These are phyloP conservation scores for Talaromyces wortmannii DNA, from an alignment of 495 filamentous ascomycete species.

Conservation along the genomic window DNA sequence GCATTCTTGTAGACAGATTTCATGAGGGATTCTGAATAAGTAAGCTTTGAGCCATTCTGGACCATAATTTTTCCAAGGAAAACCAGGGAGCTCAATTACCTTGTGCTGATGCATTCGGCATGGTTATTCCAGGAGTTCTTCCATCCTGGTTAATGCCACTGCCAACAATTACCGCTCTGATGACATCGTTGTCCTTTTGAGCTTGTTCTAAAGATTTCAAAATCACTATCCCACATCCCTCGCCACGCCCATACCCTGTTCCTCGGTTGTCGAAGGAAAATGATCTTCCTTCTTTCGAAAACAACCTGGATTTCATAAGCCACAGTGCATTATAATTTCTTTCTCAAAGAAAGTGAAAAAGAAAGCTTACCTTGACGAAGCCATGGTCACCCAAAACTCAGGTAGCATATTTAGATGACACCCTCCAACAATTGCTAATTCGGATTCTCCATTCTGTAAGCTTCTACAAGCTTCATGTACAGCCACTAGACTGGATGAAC, in stretches of 20 bases:
- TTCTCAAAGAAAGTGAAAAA: too few species aligned
- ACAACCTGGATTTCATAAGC: slow-evolving; percentile 9
- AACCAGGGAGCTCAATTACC: not conserved
- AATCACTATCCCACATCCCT: slow-evolving; percentile 32
- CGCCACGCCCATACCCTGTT: slow-evolving; percentile 39
- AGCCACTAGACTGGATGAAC: slow-evolving; percentile 35
- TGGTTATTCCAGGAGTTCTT: slow-evolving; percentile 30
- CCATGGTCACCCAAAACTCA: not conserved
- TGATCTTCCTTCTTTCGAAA: slow-evolving; percentile 15
- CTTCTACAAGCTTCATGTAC: slow-evolving; percentile 33
- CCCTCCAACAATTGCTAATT: slow-evolving; percentile 41
- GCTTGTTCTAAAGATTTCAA: slow-evolving; percentile 34
- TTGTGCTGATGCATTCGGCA: slow-evolving; percentile 29
- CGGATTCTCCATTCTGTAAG: slow-evolving; percentile 28
- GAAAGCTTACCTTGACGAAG: not conserved
- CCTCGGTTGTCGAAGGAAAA: slow-evolving; percentile 21
- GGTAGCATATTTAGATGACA: slow-evolving; percentile 13
- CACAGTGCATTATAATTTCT: not conserved
- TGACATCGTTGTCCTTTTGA: slow-evolving; percentile 27
- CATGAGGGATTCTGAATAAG: slow-evolving; percentile 15
- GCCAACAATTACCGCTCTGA: slow-evolving; percentile 35
- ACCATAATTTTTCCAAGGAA: too few species aligned
- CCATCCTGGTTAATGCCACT: slow-evolving; percentile 52
- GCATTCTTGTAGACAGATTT: slow-evolving; percentile 25
- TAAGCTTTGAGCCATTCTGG: too few species aligned